Base-by-base conservation (phyloP, 2,329 filamentous ascomycete species). In the Hirsutella thompsonii region DNA sequence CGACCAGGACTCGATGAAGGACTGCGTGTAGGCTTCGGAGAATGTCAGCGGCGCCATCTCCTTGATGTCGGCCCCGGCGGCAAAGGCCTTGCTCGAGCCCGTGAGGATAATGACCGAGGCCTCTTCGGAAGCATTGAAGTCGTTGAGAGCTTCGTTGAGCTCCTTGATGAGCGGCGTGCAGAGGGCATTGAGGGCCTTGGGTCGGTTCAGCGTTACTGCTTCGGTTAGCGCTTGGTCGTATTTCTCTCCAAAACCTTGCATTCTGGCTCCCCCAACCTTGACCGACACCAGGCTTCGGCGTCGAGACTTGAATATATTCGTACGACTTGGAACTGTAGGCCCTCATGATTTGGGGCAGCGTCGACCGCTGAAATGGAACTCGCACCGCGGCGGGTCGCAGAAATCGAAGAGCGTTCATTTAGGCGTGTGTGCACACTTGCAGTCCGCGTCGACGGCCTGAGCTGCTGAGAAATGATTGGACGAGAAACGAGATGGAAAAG, bases 1-100 rank as follows among this genome's bases (percentile, higher is more conserved):
- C 5, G 88, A 94, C 92, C 92, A 98, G 9, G 79, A 79, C 59
- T 94, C 88, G 62, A 98, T 96, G 63, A 98, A 98, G 57, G 93
- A 86, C 50, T 70, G 78, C 37, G 78, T 83, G 68, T 95, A 96
- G 32, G 92, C 90, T 49, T 81, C 70, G 47, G 84, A 76, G 66
- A 98, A 98, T 42, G 81, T 89, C 32, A 95, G 77, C 45, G 87
- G 81, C 23, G 87, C 84, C 92, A 98, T 98, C 66, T 98, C 92
- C 65, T 96, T 96, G 69, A 98, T 98, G 63, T 98, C 92, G 46
- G 92, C 92, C 39, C 92, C 92, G 36, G 92, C 90, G 23, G 90
- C 90, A 57, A 95, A 98, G 34, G 90, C 89, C 62, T 82, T 87
- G 49, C 87, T 72, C 36, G 83, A 93, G 42, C 92, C 92, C 1